Conservation (phyloP, 306 rosid species). For the Abrus pulchellus region DNA sequence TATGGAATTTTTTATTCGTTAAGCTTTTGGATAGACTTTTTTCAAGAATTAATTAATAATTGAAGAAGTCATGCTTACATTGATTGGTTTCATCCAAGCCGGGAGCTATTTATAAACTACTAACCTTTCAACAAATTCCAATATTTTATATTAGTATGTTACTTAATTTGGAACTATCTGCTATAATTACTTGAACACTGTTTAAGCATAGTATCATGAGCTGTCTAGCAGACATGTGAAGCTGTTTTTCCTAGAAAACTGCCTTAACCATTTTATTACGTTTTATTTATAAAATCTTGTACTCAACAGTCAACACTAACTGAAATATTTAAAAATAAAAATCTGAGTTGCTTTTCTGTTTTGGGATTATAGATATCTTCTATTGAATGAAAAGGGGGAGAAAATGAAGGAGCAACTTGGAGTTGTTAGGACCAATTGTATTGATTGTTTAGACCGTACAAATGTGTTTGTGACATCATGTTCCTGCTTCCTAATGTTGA, state of each 20-base stretch:
- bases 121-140: conserved; percentile 38
- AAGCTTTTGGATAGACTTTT: conserved; percentile 30
- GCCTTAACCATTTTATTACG: not conserved
- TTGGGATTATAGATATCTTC: conserved; percentile 72
- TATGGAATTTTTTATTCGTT: conserved; percentile 54
- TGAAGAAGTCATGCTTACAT: conserved; percentile 27
- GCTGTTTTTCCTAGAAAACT: conserved; percentile 3
- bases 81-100: conserved; percentile 40
- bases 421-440: conserved; percentile 92
- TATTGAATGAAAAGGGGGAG: conserved; percentile 89
- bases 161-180: conserved; percentile 38
- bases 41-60: conserved; percentile 39
- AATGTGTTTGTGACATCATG: conserved; percentile 50
- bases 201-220: conserved; percentile 31
- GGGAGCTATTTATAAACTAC: conserved; percentile 31
- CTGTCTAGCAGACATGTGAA: conserved; percentile 26
- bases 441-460: conserved; percentile 98
- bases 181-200: conserved; percentile 17
- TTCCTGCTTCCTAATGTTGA: conserved; percentile 46
- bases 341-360: conserved; percentile 41
- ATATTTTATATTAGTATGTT: conserved; percentile 35
- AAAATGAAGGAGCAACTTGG: conserved; percentile 98
- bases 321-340: not conserved
- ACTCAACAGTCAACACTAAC: conserved; percentile 8
- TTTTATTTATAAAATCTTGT: too few species aligned